A percentile compares a stretch with the other conserved stretches of the same genome.
Evolutionary conservation across 2,329 filamentous ascomycete species (phyloP).

Genomic region (Emmonsia crescens): DNA sequence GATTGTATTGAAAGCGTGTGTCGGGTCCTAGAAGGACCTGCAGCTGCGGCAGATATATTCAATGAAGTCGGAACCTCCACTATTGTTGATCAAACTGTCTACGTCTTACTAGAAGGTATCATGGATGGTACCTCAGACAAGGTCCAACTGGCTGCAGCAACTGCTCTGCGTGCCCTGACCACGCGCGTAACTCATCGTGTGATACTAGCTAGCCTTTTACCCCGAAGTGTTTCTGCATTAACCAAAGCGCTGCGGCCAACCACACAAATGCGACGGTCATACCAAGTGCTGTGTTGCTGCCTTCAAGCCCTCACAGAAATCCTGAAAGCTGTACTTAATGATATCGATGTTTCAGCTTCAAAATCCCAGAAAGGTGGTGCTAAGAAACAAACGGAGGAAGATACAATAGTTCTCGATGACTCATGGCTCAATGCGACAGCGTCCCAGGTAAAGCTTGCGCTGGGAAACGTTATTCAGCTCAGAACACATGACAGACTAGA

Average conservation of each 20-base stretch:
- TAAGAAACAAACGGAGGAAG: constrained; percentile 21
- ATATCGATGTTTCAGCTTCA: constrained; percentile 24
- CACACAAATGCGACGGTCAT: constrained; percentile 48
- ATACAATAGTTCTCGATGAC: constrained; percentile 33
- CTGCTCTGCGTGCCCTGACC: constrained; percentile 53
- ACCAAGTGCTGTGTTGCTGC: constrained; percentile 53
- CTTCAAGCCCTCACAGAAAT: constrained; percentile 47
- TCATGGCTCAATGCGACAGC: constrained; percentile 73
- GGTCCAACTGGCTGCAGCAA: constrained; percentile 61
- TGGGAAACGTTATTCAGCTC: constrained; percentile 66
- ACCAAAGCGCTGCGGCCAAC: constrained; percentile 64
- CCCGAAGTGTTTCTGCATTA: constrained; percentile 73
- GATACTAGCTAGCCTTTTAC: constrained; percentile 75
- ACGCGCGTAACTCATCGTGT: constrained; percentile 56
- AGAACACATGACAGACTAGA: constrained; percentile 58
- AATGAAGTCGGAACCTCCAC: constrained; percentile 54
- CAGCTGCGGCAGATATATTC: constrained; percentile 34
- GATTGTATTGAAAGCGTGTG: constrained; percentile 48
- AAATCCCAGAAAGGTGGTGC: constrained; percentile 7
- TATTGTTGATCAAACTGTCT: constrained; percentile 69
- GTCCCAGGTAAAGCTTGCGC: constrained; percentile 69
- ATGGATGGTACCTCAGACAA: constrained; percentile 51
- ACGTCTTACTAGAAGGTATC: constrained; percentile 66
- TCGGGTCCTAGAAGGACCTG: constrained; percentile 41
- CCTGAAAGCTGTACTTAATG: constrained; percentile 37